Evolutionary conservation across 1,139 yeast species (phyloP).

Genomic region (Diutina neorugosa): DNA sequence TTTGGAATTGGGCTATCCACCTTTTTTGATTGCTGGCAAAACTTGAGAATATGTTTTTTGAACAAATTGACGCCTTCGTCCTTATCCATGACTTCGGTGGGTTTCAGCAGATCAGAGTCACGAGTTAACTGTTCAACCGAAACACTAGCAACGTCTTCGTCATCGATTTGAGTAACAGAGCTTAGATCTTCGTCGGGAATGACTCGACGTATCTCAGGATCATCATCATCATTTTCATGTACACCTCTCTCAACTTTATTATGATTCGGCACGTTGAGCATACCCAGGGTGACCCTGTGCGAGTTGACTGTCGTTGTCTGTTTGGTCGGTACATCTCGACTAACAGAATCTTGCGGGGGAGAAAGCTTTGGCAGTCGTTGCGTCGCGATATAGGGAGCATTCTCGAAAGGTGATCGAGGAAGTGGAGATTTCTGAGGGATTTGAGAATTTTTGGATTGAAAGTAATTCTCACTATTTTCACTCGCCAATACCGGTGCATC

Average conservation of each 20-base stretch:
- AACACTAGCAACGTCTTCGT: not conserved
- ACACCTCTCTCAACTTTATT: not conserved
- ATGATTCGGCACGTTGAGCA: not conserved
- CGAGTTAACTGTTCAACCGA: not conserved
- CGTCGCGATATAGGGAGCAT: not conserved
- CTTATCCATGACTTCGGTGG: not conserved
- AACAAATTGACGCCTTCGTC: constrained; percentile 1
- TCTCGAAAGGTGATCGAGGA: not conserved
- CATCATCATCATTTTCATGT: not conserved
- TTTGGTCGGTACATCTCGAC: not conserved
- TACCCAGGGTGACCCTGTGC: constrained; percentile 1
- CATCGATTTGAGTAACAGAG: not conserved
- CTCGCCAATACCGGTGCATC: not conserved
- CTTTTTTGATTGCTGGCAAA: not conserved
- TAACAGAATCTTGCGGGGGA: not conserved
- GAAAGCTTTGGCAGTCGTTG: constrained; percentile 3
- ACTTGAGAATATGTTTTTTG: not conserved
- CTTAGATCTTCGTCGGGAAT: not conserved
- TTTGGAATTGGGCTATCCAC: not conserved
- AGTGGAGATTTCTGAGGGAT: constrained; percentile 2
- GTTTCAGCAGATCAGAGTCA: not conserved
- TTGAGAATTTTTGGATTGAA: not conserved
- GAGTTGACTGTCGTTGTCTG: not conserved
- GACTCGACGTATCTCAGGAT: not conserved
- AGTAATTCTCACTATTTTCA: not conserved